These are phyloP conservation scores for Trichomonas tenax DNA, from an alignment of 208 protist species.

Conservation along the genomic window DNA sequence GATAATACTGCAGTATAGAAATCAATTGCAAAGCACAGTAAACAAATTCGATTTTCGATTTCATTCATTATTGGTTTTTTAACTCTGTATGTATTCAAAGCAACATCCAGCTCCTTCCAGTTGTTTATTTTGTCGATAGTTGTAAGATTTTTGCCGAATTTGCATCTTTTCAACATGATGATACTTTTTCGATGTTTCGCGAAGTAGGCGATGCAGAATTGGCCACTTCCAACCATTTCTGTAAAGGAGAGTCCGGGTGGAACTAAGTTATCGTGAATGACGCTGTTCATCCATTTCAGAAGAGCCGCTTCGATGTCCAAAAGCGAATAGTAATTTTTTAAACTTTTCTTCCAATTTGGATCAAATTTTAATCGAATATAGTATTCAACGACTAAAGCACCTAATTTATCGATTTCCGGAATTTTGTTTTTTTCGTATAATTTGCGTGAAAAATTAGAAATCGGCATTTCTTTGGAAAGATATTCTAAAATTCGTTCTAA, in stretches of 20 bases:
- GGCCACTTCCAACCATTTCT: neutral
- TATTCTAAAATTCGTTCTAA: neutral
- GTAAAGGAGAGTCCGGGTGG: neutral
- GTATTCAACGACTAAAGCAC: neutral
- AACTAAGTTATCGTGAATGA: neutral
- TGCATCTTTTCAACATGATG: neutral
- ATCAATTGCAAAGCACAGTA: neutral
- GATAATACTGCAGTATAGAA: neutral
- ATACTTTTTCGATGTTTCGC: neutral
- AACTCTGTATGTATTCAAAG: neutral
- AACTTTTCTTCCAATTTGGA: neutral
- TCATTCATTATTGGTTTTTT: neutral
- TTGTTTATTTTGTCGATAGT: neutral
- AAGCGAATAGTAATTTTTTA: neutral
- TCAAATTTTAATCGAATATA: neutral
- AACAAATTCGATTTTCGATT: neutral
- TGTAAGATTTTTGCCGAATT: neutral
- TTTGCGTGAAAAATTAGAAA: neutral
- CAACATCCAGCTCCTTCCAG: neutral
- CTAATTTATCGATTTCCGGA: neutral
- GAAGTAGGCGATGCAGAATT: neutral
- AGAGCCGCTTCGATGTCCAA: neutral
- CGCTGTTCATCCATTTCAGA: neutral
- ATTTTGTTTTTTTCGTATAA: neutral
- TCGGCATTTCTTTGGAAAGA: neutral